Percentiles rank a stretch among this genome's conserved stretches.
phyloP scores from a whole-genome alignment of 257 asterid species.

The Solanum ahanhuiri region DNA sequence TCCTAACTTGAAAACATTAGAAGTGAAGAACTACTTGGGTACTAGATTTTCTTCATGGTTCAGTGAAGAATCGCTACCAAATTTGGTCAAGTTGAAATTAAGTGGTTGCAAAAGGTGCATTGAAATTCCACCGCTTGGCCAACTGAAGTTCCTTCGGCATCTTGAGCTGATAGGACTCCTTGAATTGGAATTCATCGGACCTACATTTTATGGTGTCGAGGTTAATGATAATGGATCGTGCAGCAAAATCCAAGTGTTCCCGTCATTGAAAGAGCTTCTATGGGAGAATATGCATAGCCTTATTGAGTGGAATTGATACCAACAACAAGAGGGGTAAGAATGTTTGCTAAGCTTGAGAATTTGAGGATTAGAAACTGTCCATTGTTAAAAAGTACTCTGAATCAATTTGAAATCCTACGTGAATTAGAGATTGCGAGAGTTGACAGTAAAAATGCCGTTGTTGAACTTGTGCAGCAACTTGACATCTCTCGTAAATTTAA shows the following conservation, averaged over 20 bases:
- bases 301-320: not conserved
- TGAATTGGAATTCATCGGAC: not conserved
- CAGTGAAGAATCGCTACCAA: not conserved
- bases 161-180: not conserved
- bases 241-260: not conserved
- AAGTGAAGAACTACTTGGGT: not conserved
- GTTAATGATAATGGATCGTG: not conserved
- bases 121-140: not conserved
- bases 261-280: not conserved
- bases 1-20: not conserved
- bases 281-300: constrained; percentile 2
- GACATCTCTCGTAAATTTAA: constrained; percentile 1
- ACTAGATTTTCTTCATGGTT: not conserved
- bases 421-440: not conserved
- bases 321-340: not conserved
- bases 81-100: not conserved
- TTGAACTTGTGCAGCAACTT: not conserved
- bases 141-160: not conserved
- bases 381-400: constrained; percentile 9
- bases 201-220: not conserved
- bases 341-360: constrained; percentile 14
- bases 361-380: not conserved
- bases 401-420: constrained; percentile 13
- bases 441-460: not conserved
- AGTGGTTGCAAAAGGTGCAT: not conserved